phyloP scores from a whole-genome alignment of 352 stramenopile species.

The Phytophthora cryptogea region DNA sequence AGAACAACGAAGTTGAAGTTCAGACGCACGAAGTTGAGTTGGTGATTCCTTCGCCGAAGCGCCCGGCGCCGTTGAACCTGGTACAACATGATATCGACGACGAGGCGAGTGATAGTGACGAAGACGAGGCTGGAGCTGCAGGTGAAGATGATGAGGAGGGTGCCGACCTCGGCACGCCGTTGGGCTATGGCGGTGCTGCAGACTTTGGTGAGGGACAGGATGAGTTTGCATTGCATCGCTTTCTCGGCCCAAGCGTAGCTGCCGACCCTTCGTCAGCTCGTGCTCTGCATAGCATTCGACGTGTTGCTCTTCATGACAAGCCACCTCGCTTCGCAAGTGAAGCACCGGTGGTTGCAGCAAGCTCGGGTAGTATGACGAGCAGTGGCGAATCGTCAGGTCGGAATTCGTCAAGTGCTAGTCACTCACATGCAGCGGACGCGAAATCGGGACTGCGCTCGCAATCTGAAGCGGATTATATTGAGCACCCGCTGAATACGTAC shows the following conservation, averaged over 20 bases:
- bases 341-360: conserved; percentile 23
- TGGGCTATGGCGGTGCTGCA: conserved; percentile 46
- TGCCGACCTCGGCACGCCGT: conserved; percentile 60
- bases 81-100: conserved; percentile 42
- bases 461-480: conserved; percentile 35
- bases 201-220: conserved; percentile 59
- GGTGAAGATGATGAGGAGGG: conserved; percentile 37
- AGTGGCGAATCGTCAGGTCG: conserved; percentile 40
- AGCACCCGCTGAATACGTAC: conserved; percentile 51
- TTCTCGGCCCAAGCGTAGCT: conserved; percentile 59
- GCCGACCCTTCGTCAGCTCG: conserved; percentile 45
- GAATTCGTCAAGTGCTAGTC: conserved; percentile 47
- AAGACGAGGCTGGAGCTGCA: conserved; percentile 19
- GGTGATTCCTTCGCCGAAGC: conserved; percentile 33
- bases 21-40: conserved; percentile 22
- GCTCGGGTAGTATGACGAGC: conserved; percentile 33
- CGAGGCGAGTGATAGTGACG: conserved; percentile 39
- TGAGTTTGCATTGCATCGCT: conserved; percentile 63
- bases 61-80: conserved; percentile 26
- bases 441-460: conserved; percentile 37
- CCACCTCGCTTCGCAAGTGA: conserved; percentile 72
- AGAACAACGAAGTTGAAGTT: conserved; percentile 15
- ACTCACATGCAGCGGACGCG: conserved; percentile 12
- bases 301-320: conserved; percentile 65
- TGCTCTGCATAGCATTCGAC: conserved; percentile 60